Evolutionary conservation across 2,329 filamentous ascomycete species (phyloP), one percentile per base, ranked within the genome.

Genomic region (Aureobasidium sp.): DNA sequence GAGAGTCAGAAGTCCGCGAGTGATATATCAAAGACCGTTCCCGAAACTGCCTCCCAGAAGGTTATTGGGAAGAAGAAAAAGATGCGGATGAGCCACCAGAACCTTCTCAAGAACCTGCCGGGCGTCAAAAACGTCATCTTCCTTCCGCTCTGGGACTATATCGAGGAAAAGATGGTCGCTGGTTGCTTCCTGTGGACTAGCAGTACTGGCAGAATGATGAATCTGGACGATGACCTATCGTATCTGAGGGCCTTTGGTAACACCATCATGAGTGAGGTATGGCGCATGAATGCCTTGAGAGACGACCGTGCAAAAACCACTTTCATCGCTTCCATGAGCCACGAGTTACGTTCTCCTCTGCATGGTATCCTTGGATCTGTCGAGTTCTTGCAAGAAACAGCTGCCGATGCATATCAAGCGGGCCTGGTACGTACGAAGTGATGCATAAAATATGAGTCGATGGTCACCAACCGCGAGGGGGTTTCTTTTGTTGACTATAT

Each of bases 91-190:
- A 74, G 53, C 27, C 62, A 63, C 37, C 67, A 68, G 6, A 66
- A 75, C 47, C 68, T 80, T 8, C 74, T 75, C 30, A 69, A 72
- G 25, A 75, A 77, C 37, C 64, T 69, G 0, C 68, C 68, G 3
- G 68, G 67, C 2, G 66, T 67, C 8, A 51, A 59, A 36, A 61
- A 61, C 13, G 72, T 82, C 4, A 73, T 82, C 3, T 82, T 82
- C 60, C 70, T 81, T 3, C 79, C 80, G 0, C 66, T 82, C 0
- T 82, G 78, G 76, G 80, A 82, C 63, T 74, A 76, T n/a, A 73
- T 75, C 5, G 68, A 70, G 50, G 68, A 70, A 42, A 75, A 73
- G 25, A 74, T 77, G 69, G 69, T 62, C 64, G 69, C 47, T 65
- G 71, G 50, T 2, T 45, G 59, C 30, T 62, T 77, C 50, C 69